Evolutionary conservation across 2,329 filamentous ascomycete genomes (phyloP).

Genomic region (Alternaria ethzedia): DNA sequence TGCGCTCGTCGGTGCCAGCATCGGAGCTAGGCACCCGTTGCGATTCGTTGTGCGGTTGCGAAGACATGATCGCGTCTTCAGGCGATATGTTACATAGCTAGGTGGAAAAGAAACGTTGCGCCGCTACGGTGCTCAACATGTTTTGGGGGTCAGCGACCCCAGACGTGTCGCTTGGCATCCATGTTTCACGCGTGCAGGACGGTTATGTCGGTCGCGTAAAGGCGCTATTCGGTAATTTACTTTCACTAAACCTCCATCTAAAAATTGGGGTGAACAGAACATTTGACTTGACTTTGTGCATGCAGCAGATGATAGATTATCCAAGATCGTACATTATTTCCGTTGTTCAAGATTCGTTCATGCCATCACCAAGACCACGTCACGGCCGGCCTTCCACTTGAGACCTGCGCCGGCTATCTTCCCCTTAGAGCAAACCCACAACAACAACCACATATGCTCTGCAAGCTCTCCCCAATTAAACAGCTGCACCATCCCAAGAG

Average conservation of each 20-base stretch:
- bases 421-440: conserved; percentile 75
- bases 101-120: conserved; percentile 6
- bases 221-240: neutral
- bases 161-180: conserved; percentile 10
- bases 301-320: neutral
- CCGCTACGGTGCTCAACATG: conserved; percentile 2
- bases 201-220: neutral
- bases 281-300: neutral
- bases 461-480: conserved; percentile 81
- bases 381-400: conserved; percentile 68
- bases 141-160: conserved; percentile 15
- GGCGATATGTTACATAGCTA: conserved; percentile 20
- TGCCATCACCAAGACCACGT: conserved; percentile 59
- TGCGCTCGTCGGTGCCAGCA: conserved; percentile 37
- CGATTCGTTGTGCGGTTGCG: conserved; percentile 20
- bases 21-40: conserved; percentile 26
- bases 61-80: conserved; percentile 28
- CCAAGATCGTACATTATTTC: no score
- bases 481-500: conserved; percentile 61
- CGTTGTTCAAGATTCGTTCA: no score
- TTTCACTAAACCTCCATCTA: neutral
- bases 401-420: conserved; percentile 64
- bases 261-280: neutral
- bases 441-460: conserved; percentile 74
- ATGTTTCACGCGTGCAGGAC: conserved; percentile 9